phyloP scores from a whole-genome alignment of 2,329 filamentous ascomycete genomes.

The Exserohilum rostratum region DNA sequence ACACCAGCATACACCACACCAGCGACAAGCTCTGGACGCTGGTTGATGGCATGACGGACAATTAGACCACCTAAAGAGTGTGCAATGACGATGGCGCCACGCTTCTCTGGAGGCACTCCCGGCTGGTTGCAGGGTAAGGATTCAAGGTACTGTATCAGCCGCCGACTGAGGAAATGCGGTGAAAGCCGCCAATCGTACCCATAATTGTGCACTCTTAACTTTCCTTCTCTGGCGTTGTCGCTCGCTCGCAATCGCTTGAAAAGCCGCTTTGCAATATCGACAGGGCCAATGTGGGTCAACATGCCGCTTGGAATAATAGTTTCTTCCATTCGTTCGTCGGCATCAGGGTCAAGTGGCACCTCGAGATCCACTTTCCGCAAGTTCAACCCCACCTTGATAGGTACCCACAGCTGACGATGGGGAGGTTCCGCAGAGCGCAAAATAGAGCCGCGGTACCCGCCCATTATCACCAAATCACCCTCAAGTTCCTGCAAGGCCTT shows the following conservation, averaged over 20 bases:
- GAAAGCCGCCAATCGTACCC: constrained; percentile 95
- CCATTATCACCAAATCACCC: constrained; percentile 86
- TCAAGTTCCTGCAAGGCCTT: constrained; percentile 71
- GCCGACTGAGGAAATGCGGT: constrained; percentile 74
- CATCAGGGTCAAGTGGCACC: constrained; percentile 79
- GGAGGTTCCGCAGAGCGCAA: constrained; percentile 81
- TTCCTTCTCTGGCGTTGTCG: constrained; percentile 73
- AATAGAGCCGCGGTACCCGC: constrained; percentile 90
- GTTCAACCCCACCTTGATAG: constrained; percentile 89
- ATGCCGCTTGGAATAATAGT: constrained; percentile 86
- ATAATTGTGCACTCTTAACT: constrained; percentile 82
- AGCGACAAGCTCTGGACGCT: constrained; percentile 81
- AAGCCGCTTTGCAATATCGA: constrained; percentile 84
- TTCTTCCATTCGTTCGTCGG: constrained; percentile 82
- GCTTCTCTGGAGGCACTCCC: constrained; percentile 57
- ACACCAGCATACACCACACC: constrained; percentile 86
- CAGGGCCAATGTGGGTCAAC: constrained; percentile 87
- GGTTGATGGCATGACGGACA: constrained; percentile 85
- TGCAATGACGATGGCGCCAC: constrained; percentile 80
- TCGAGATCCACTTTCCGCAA: constrained; percentile 90
- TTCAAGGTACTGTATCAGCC: constrained; percentile 75
- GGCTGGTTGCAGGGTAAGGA: constrained; percentile 74
- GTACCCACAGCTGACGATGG: constrained; percentile 90
- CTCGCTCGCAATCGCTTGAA: constrained; percentile 78
- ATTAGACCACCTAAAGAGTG: constrained; percentile 89